Evolutionary conservation across 352 stramenopile species (phyloP).

Genomic region (Phytophthora quininea): DNA sequence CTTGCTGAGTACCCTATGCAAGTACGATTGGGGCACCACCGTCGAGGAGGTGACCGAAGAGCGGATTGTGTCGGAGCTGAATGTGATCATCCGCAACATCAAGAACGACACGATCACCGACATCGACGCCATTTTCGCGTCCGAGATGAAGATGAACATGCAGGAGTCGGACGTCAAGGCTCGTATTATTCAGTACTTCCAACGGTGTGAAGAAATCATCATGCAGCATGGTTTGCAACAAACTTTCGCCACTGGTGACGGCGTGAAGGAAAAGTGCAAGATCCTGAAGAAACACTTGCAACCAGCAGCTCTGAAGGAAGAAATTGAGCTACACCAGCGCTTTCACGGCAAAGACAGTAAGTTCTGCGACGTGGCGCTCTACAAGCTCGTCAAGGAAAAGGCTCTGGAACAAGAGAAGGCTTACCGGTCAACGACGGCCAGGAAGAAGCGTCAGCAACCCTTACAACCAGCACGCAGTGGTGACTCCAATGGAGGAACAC

Average conservation of each 20-base stretch:
- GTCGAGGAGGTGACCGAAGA: slow-evolving; percentile 14
- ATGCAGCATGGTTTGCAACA: slow-evolving; percentile 13
- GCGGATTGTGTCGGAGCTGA: not conserved
- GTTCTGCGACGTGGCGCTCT: not conserved
- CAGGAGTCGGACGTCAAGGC: slow-evolving; percentile 29
- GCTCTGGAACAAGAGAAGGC: not conserved
- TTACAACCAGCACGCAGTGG: too few relatives aligned
- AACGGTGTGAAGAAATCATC: slow-evolving; percentile 21
- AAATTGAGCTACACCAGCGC: not conserved
- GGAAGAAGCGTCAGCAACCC: not conserved
- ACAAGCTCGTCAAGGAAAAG: not conserved
- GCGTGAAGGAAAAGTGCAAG: not conserved
- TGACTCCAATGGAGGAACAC: too few relatives aligned
- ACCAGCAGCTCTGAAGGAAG: not conserved
- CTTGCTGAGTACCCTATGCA: slow-evolving; percentile 17
- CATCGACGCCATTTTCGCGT: slow-evolving; percentile 19
- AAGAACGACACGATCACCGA: slow-evolving; percentile 24
- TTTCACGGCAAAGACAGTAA: not conserved
- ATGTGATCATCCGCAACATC: slow-evolving; percentile 9
- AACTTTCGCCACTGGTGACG: slow-evolving; percentile 15
- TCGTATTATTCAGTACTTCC: slow-evolving; percentile 15
- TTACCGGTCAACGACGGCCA: not conserved
- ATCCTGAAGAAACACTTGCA: not conserved
- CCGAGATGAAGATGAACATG: slow-evolving; percentile 29
- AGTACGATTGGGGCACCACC: slow-evolving; percentile 11